phyloP scores from a whole-genome alignment of 1,284 basidiomycete genomes.

The Porodaedalea pini region DNA sequence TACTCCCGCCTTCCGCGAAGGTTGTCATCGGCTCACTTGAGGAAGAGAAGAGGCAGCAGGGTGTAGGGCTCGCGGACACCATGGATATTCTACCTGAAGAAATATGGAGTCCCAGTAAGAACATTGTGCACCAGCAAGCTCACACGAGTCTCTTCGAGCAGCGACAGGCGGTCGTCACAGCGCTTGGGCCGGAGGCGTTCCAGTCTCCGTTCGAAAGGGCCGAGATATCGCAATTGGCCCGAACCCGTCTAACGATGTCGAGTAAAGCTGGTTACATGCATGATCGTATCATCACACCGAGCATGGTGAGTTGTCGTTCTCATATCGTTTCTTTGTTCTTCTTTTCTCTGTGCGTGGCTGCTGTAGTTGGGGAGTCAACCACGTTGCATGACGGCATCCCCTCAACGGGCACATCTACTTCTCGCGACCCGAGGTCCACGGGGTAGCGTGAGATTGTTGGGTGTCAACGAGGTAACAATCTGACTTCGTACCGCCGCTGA shows the following conservation, averaged over 20 bases:
- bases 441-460: not conserved
- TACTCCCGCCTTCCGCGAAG: conserved; percentile 8
- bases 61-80: not conserved
- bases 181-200: conserved; percentile 5
- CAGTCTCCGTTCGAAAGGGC: conserved; percentile 5
- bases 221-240: conserved; percentile 3
- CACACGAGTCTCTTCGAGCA: conserved; percentile 17
- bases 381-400: not conserved
- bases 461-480: not conserved
- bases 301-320: conserved; percentile 65
- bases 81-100: not conserved
- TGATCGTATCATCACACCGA: conserved; percentile 85
- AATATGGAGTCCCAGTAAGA: conserved; percentile 7
- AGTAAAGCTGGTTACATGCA: conserved; percentile 94
- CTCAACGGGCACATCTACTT: not conserved
- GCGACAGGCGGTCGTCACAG: conserved; percentile 11
- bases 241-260: conserved; percentile 86
- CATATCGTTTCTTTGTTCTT: conserved; percentile 9
- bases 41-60: not conserved
- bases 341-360: conserved; percentile 1
- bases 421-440: not conserved
- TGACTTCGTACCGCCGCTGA: conserved; percentile 4
- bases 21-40: conserved; percentile 10
- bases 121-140: conserved; percentile 16
- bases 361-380: not conserved